Evolutionary conservation across 148 eudicot species (phyloP).

Genomic region (Talinum fruticosum): DNA sequence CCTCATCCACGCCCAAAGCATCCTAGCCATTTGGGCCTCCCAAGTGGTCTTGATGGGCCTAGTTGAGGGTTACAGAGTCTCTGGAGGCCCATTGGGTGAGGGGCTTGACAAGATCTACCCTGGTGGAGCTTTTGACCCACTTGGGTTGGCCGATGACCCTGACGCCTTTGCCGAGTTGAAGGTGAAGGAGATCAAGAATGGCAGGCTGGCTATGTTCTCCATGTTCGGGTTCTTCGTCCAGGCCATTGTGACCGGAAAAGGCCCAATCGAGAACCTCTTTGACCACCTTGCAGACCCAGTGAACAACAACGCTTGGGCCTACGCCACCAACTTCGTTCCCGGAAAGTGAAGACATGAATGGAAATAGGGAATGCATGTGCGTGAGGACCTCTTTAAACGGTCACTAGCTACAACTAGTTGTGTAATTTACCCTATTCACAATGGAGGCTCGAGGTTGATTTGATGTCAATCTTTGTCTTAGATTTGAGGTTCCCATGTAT

Average conservation of each 20-base stretch:
- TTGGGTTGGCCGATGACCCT: conserved; percentile 59
- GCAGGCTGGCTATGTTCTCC: conserved; percentile 59
- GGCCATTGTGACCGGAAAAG: conserved; percentile 66
- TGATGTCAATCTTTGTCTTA: background rate
- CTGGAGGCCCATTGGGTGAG: conserved; percentile 65
- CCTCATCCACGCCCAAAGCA: conserved; percentile 60
- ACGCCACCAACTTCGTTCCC: conserved; percentile 56
- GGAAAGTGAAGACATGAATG: conserved; percentile 32
- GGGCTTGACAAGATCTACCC: conserved; percentile 57
- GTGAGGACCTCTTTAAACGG: background rate
- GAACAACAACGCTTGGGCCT: conserved; percentile 61
- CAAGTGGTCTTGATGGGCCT: conserved; percentile 63
- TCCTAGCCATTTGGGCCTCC: conserved; percentile 52
- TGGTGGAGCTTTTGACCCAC: conserved; percentile 61
- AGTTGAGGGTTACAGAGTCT: conserved; percentile 58
- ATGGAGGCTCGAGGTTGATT: background rate
- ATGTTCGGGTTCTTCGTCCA: conserved; percentile 67
- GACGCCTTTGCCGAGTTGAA: conserved; percentile 58
- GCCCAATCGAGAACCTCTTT: conserved; percentile 52
- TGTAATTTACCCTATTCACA: background rate
- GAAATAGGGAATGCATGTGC: background rate
- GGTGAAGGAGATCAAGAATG: conserved; percentile 65
- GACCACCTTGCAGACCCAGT: conserved; percentile 62
- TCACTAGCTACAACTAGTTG: background rate
- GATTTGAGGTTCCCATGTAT: background rate